Evolutionary conservation across 2,329 filamentous ascomycete species (phyloP).

Genomic region (Ustilaginoidea virens): DNA sequence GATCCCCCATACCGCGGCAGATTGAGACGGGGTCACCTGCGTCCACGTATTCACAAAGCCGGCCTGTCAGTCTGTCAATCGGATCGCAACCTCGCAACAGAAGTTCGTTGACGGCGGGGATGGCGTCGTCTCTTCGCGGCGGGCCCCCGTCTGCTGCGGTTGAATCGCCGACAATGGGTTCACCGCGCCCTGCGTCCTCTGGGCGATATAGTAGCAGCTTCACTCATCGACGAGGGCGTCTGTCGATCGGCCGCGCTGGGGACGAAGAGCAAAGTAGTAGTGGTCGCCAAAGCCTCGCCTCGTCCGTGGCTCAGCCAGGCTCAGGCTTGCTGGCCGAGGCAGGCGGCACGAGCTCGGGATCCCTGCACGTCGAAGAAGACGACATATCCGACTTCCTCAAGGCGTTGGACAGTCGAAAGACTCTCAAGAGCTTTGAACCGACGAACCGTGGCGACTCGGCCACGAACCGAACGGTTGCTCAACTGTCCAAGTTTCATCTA

Average conservation of each 20-base stretch:
- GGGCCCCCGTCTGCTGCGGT: slow-evolving; percentile 45
- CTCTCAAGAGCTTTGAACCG: slow-evolving; percentile 62
- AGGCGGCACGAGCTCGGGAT: slow-evolving; percentile 50
- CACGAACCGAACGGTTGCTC: slow-evolving; percentile 60
- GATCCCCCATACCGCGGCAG: slow-evolving; percentile 50
- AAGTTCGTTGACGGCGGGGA: slow-evolving; percentile 58
- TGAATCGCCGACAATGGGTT: slow-evolving; percentile 54
- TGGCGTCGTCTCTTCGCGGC: slow-evolving; percentile 57
- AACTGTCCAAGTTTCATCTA: slow-evolving; percentile 69
- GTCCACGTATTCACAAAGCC: slow-evolving; percentile 37
- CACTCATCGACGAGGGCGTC: slow-evolving; percentile 63
- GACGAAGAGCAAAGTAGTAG: slow-evolving; percentile 70
- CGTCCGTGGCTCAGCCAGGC: slow-evolving; percentile 54
- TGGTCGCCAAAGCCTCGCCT: slow-evolving; percentile 60
- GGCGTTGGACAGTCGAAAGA: slow-evolving; percentile 73
- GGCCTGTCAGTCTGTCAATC: slow-evolving; percentile 30
- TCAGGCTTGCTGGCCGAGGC: slow-evolving; percentile 65
- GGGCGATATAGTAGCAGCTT: slow-evolving; percentile 90
- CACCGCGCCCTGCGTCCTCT: slow-evolving; percentile 64
- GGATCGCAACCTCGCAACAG: slow-evolving; percentile 43
- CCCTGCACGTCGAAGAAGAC: slow-evolving; percentile 64
- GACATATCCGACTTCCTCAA: slow-evolving; percentile 91
- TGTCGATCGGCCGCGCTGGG: slow-evolving; percentile 52
- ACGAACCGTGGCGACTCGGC: slow-evolving; percentile 52
- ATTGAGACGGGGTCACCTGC: slow-evolving; percentile 35